Base-by-base conservation (phyloP, 352 stramenopile species). In the Lagenidium giganteum region DNA sequence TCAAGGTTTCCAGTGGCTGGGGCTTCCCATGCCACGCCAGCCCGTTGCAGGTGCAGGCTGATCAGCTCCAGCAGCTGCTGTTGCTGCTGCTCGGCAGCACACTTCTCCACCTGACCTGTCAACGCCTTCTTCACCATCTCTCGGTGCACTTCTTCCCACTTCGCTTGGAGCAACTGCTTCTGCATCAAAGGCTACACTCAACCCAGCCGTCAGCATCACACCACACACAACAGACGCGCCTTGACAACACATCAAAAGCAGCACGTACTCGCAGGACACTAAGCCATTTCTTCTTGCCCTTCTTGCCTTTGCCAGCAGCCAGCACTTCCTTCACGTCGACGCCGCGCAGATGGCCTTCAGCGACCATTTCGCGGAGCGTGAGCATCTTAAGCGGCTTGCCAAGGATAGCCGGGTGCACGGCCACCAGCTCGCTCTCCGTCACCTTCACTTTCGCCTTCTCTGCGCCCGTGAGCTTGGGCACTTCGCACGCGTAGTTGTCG, bases 221-320 rank as follows among this genome's bases (percentile, higher is more conserved):
- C n/a, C n/a, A n/a, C n/a, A n/a, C n/a, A n/a, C n/a, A n/a, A n/a
- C n/a, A n/a, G n/a, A n/a, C n/a, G n/a, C n/a, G n/a, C n/a, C n/a
- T 23, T 9, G n/a, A 14, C 24, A 24, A 13, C 7, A 16, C 23
- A 8, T 17, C 21, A 20, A 24, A 18, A 5, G 7, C 14, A 42
- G 18, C n/a, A 30, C 42, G 32, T 54, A 75, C 64, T 37, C 64
- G 46, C 11, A 88, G 54, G 18, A 62, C 42, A 28, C 79, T 61
- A 34, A 86, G 57, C 67, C 74, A 84, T 12, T 58, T 65, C 14
- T 67, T 55, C 39, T 88, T 88, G 37, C 62, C 76, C 46, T 70
- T 83, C 45, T 83, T 86, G 31, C 63, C 67, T 20, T 65, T 80
- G n/a, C n/a, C n/a, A 12, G 27, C 51, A 24, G 72, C 63, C 12